Conservation (phyloP, 768 basidiomycete species). For the Phaeolepiota aurea region DNA sequence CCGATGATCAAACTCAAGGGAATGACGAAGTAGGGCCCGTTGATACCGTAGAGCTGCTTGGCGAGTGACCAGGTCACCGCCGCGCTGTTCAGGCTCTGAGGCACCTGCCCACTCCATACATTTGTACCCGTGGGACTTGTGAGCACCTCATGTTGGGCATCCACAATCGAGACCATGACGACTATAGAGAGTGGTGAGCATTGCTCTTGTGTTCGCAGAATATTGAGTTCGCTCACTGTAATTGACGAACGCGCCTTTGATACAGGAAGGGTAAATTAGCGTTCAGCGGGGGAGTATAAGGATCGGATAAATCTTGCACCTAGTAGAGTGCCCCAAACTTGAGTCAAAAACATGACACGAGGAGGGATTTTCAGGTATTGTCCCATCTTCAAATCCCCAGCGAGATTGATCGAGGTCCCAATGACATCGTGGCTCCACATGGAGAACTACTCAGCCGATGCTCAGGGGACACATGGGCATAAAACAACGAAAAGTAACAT, state of each 20-base stretch:
- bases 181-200: conserved; percentile 19
- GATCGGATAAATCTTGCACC: conserved; percentile 18
- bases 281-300: neutral
- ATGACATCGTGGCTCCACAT: conserved; percentile 65
- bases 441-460: conserved; percentile 32
- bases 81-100: conserved; percentile 45
- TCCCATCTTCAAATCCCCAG: conserved; percentile 62
- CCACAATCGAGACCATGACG: conserved; percentile 51
- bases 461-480: neutral
- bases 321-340: conserved; percentile 58
- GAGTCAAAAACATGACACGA: conserved; percentile 55
- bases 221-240: conserved; percentile 20
- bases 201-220: neutral
- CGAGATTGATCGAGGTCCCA: conserved; percentile 41
- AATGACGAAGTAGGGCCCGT: conserved; percentile 49
- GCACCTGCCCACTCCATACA: conserved; percentile 49
- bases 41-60: conserved; percentile 43
- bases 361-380: conserved; percentile 66
- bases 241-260: conserved; percentile 25
- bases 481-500: neutral
- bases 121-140: conserved; percentile 46
- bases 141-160: conserved; percentile 44
- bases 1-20: conserved; percentile 48
- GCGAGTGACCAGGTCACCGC: conserved; percentile 62
- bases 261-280: neutral